These are phyloP conservation scores for Suillus placidus DNA, from an alignment of 768 basidiomycete species.

Conservation along the genomic window DNA sequence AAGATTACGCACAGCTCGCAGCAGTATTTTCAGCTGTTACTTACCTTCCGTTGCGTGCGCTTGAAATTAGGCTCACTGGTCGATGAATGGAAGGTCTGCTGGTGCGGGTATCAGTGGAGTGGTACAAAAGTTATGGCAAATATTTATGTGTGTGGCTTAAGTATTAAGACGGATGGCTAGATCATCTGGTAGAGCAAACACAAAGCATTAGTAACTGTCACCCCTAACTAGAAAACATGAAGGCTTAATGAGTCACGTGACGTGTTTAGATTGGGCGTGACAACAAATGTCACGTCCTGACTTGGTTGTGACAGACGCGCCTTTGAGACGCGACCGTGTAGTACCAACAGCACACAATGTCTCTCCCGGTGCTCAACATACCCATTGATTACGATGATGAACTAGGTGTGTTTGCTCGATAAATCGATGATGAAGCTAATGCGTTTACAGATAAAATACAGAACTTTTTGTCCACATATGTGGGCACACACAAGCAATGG, in stretches of 20 bases:
- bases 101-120: too few species aligned
- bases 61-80: conserved; percentile 50
- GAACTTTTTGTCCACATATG: conserved; percentile 71
- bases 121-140: background rate
- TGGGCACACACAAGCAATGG: conserved; percentile 66
- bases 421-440: conserved; percentile 8
- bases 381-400: conserved; percentile 71
- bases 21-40: conserved; percentile 49
- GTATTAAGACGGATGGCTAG: background rate
- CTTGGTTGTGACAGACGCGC: conserved; percentile 32
- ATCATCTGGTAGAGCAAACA: background rate
- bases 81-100: conserved; percentile 23
- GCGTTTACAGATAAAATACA: conserved; percentile 60
- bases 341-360: conserved; percentile 50
- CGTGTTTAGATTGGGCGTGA: background rate
- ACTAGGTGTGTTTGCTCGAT: conserved; percentile 49
- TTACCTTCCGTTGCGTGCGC: conserved; percentile 49
- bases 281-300: conserved; percentile 2
- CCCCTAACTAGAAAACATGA: too few species aligned
- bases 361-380: conserved; percentile 62
- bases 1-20: conserved; percentile 36
- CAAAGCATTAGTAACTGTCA: too few species aligned
- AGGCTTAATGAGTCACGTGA: background rate
- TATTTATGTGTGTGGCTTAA: too few species aligned
- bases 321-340: conserved; percentile 23